Evolutionary conservation across 352 stramenopile species (phyloP).

Genomic region (Pythium sukuiense): DNA sequence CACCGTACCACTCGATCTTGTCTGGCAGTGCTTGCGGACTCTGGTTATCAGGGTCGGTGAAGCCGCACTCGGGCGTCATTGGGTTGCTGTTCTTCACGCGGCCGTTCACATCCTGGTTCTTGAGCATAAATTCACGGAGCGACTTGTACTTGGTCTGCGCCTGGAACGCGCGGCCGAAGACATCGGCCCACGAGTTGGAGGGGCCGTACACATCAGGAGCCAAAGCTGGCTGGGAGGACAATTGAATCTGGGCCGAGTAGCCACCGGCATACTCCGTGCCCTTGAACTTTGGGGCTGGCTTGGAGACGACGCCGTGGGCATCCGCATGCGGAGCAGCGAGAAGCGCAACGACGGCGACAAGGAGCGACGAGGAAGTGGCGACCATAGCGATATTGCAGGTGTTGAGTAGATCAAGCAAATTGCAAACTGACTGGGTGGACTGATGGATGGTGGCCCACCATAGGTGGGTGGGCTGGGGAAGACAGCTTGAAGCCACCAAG

Average conservation of each 20-base stretch:
- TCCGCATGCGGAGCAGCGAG: not conserved
- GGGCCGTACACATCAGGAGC: slow-evolving; percentile 14
- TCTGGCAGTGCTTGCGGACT: slow-evolving; percentile 32
- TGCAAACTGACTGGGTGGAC: not conserved
- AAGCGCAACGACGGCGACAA: slow-evolving; percentile 5
- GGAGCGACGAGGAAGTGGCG: not conserved
- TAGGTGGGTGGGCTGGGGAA: too few relatives aligned
- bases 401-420: not conserved
- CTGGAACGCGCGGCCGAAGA: slow-evolving; percentile 32
- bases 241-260: slow-evolving; percentile 7
- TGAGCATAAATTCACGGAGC: slow-evolving; percentile 41
- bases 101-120: slow-evolving; percentile 37
- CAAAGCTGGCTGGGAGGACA: slow-evolving; percentile 1
- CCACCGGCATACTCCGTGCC: slow-evolving; percentile 11
- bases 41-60: slow-evolving; percentile 37
- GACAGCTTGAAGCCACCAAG: too few relatives aligned
- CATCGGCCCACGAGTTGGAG: slow-evolving; percentile 13
- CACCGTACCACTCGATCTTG: slow-evolving; percentile 44
- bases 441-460: too few relatives aligned
- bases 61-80: slow-evolving; percentile 39
- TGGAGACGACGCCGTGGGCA: slow-evolving; percentile 13
- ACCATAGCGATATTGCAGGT: slow-evolving; percentile 3
- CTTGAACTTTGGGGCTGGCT: slow-evolving; percentile 13
- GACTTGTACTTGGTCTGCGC: slow-evolving; percentile 41
- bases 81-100: slow-evolving; percentile 26